Evolutionary conservation across 805 yeast genomes (phyloP), one percentile per base, ranked within the genome.

Genomic region (Huiozyma naganishii): DNA sequence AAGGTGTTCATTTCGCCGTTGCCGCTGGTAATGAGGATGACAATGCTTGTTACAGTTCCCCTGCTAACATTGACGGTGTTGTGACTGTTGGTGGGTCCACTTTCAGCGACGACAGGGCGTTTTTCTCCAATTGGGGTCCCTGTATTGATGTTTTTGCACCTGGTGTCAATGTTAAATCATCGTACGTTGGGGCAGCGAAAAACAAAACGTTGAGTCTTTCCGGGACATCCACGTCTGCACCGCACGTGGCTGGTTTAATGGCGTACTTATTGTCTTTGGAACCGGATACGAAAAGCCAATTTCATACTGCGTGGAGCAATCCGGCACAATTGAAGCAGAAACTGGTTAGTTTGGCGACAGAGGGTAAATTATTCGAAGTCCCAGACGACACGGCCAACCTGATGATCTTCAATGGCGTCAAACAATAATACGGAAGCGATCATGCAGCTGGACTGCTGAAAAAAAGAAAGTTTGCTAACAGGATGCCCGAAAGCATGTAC

Each of bases 221-320:
- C 33, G 97, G 97, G 65, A 90, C 97, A 7, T 89, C 97, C n/a
- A 90, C 90, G 97, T 95, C 97, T 12, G 83, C 96, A 33, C 97
- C 97, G 40, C 95, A 87, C 61, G 88, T 88, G 54, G 80, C 87
- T 47, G 97, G 97, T 52, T 73, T 90, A 62, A 76, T 87, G 58
- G 76, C 95, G 6, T 90, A 90, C 73, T 89, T 77, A 67, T 70
- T 88, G 61, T 80, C 95, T 3, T 74, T 88, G 64, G 85, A 83
- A 67, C 95, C 95, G 52, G 81, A 74, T 36, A 63, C 77, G 9
- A 76, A 71, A 41, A 81, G 89, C 42, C 77, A 76, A 58, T 83
- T 73, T 61, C 71, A 71, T 79, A 23, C 74, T 74, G 39, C 58
- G 70, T 34, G 41, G 48, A n/a, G 63, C 41, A 72, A 88, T 10